Conservation (phyloP, 176 grass and related monocot genomes). For the Tuctoria greenei region DNA sequence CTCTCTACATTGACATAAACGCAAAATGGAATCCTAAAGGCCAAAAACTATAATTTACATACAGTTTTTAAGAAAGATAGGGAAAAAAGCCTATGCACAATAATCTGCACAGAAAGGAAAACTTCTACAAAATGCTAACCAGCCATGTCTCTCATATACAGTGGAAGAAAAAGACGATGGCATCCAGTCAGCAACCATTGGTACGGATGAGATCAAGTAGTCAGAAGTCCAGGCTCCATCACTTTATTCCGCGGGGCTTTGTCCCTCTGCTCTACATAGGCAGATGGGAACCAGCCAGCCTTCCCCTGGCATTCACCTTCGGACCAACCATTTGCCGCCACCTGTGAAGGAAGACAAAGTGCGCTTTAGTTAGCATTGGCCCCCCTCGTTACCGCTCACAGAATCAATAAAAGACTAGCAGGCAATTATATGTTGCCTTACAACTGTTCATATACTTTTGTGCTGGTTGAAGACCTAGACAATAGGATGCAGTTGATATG, state of each 20-base stretch:
- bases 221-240: slow-evolving; percentile 61
- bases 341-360: slow-evolving; percentile 51
- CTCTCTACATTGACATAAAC: slow-evolving; percentile 28
- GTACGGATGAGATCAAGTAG: slow-evolving; percentile 43
- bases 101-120: slow-evolving; percentile 53
- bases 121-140: slow-evolving; percentile 44
- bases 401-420: slow-evolving; percentile 12
- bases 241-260: slow-evolving; percentile 77
- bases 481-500: background rate
- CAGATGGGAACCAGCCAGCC: slow-evolving; percentile 95
- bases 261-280: slow-evolving; percentile 79
- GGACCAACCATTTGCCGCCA: slow-evolving; percentile 79
- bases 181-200: slow-evolving; percentile 38
- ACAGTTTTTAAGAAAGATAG: slow-evolving; percentile 23
- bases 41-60: slow-evolving; percentile 40
- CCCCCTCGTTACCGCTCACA: slow-evolving; percentile 18
- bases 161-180: slow-evolving; percentile 39
- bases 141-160: slow-evolving; percentile 44
- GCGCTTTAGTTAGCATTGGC: slow-evolving; percentile 23
- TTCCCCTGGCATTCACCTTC: slow-evolving; percentile 95
- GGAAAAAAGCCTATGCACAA: slow-evolving; percentile 21
- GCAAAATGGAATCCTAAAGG: slow-evolving; percentile 31
- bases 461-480: slow-evolving; percentile 13
- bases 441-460: slow-evolving; percentile 11
- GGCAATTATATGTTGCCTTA: slow-evolving; percentile 21